Conservation (phyloP, 1,284 basidiomycete genomes). For the Sphagnurus paluster region DNA sequence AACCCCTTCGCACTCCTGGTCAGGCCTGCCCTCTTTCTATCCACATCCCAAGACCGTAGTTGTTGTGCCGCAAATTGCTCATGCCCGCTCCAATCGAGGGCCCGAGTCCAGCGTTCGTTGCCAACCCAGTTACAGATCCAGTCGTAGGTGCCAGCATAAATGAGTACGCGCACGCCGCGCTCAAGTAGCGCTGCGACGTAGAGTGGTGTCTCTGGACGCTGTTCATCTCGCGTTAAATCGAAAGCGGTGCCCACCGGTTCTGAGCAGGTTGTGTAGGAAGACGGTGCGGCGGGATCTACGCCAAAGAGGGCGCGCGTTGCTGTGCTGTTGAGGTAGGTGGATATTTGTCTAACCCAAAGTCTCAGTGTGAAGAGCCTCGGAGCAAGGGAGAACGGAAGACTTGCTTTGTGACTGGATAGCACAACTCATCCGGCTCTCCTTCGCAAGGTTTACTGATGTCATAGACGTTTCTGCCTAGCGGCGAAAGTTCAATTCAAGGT, state of each 20-base stretch:
- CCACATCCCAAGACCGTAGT: conserved; percentile 56
- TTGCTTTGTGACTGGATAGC: conserved; percentile 51
- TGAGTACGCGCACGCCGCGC: conserved; percentile 68
- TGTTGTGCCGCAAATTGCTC: conserved; percentile 46
- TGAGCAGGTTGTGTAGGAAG: conserved; percentile 53
- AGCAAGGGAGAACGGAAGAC: conserved; percentile 9
- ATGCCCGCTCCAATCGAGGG: conserved; percentile 63
- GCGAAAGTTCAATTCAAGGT: neutral
- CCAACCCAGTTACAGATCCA: conserved; percentile 80
- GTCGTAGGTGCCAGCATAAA: conserved; percentile 75
- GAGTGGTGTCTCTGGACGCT: conserved; percentile 41
- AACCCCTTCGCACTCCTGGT: conserved; percentile 58
- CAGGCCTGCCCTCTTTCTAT: conserved; percentile 52
- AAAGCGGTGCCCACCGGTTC: conserved; percentile 44
- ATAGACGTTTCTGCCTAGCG: conserved; percentile 51
- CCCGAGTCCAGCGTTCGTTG: conserved; percentile 65
- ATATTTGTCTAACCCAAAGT: conserved; percentile 40
- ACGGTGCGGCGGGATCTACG: conserved; percentile 46
- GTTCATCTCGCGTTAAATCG: conserved; percentile 34
- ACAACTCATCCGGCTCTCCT: conserved; percentile 37
- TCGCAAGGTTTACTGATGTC: conserved; percentile 65
- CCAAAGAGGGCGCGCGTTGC: conserved; percentile 57
- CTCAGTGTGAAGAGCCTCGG: neutral
- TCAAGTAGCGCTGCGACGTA: conserved; percentile 76
- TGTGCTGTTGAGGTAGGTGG: conserved; percentile 54